A percentile compares a stretch with the other conserved stretches of the same genome.
These are phyloP conservation scores for Musa schizocarpa DNA, from an alignment of 176 grass and related monocot species.

Conservation along the genomic window DNA sequence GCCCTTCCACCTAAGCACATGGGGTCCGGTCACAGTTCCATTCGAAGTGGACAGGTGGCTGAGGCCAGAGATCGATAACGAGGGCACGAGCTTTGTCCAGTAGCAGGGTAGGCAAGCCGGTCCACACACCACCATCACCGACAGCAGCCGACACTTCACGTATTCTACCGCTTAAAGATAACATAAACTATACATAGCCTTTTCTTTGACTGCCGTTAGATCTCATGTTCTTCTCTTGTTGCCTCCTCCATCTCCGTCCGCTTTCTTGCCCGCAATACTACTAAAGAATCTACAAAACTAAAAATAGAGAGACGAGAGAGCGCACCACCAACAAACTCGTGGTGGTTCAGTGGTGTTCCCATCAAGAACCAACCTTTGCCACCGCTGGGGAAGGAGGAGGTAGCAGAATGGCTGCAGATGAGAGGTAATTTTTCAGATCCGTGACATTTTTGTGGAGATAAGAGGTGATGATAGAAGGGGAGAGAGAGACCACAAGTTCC, in stretches of 20 bases:
- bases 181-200: neutral
- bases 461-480: neutral
- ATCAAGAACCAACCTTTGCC: neutral
- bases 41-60: no score
- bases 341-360: neutral
- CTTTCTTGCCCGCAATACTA: no score
- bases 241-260: no score
- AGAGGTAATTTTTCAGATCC: conserved; percentile 3
- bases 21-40: no score
- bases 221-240: neutral
- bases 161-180: neutral
- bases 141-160: neutral
- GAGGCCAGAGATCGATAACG: no score
- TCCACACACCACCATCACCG: neutral
- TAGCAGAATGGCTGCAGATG: conserved; percentile 1
- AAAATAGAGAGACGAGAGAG: neutral
- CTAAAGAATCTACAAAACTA: no score
- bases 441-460: neutral
- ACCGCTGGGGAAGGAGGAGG: neutral
- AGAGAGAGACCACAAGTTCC: neutral
- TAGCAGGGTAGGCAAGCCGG: neutral
- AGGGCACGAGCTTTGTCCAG: neutral
- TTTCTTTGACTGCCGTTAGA: neutral
- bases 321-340: neutral
- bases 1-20: no score